Conservation (phyloP, 441 rosid genomes). For the Populus hybrid region DNA sequence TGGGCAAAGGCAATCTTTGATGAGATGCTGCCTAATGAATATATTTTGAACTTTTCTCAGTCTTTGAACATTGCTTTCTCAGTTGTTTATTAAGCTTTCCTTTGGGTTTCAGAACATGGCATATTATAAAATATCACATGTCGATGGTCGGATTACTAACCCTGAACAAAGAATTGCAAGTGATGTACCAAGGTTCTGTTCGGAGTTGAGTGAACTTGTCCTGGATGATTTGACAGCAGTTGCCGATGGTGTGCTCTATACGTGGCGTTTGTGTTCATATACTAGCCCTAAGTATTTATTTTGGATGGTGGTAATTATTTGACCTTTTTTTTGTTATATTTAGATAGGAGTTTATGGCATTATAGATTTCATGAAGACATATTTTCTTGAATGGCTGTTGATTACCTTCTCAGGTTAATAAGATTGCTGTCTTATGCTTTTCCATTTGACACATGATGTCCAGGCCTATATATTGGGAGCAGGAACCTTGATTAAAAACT, state of each 20-base stretch:
- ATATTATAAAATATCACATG: slow-evolving; percentile 95
- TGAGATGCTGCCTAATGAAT: background rate
- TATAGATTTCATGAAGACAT: background rate
- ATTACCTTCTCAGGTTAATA: background rate
- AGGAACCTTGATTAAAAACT: slow-evolving; percentile 80
- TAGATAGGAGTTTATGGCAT: background rate
- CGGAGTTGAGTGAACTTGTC: slow-evolving; percentile 93
- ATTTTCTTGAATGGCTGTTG: slow-evolving; percentile 2
- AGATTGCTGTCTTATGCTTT: slow-evolving; percentile 12
- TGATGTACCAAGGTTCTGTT: slow-evolving; percentile 93
- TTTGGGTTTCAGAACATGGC: slow-evolving; percentile 85
- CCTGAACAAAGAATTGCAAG: slow-evolving; percentile 98
- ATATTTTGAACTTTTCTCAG: background rate
- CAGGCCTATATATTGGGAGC: slow-evolving; percentile 97
- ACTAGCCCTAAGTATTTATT: slow-evolving; percentile 96
- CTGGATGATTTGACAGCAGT: slow-evolving; percentile 93
- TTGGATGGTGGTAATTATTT: slow-evolving; percentile 83
- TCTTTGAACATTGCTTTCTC: slow-evolving; percentile 13
- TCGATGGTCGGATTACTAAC: slow-evolving; percentile 88
- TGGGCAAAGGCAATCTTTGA: background rate
- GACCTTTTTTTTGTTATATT: background rate
- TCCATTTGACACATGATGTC: slow-evolving; percentile 25
- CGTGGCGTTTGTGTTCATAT: slow-evolving; percentile 98
- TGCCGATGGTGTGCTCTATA: slow-evolving; percentile 83
- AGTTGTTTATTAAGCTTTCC: slow-evolving; percentile 13